These are phyloP conservation scores for Helianthus tuberosus DNA, from an alignment of 129 eudicot species.

Conservation along the genomic window DNA sequence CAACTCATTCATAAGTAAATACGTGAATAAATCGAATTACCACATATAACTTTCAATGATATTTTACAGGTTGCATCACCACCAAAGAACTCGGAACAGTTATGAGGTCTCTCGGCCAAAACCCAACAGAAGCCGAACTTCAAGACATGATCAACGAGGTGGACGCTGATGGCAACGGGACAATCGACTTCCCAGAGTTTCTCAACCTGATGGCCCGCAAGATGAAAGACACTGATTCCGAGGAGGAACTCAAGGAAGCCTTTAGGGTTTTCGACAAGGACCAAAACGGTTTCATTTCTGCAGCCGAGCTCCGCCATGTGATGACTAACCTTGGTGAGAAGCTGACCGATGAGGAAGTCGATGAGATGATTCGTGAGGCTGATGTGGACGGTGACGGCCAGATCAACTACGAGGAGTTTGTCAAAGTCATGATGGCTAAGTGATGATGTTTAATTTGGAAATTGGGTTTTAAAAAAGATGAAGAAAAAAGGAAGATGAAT, in stretches of 20 bases:
- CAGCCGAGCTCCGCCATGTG: conserved; percentile 78
- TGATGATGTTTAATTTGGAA: conserved; percentile 44
- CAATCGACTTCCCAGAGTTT: conserved; percentile 80
- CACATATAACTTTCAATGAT: not conserved
- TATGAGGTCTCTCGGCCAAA: conserved; percentile 82
- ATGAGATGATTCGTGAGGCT: conserved; percentile 84
- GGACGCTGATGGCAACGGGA: conserved; percentile 84
- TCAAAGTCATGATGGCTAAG: conserved; percentile 93
- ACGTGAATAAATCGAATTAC: not conserved
- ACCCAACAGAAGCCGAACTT: conserved; percentile 80
- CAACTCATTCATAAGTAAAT: not conserved
- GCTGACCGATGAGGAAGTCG: conserved; percentile 79
- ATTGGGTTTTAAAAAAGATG: conserved; percentile 10
- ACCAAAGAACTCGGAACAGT: conserved; percentile 88
- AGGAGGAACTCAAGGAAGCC: conserved; percentile 82
- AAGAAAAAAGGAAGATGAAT: conserved; percentile 3
- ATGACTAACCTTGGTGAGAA: conserved; percentile 88
- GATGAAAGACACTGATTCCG: conserved; percentile 83
- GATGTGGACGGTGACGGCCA: conserved; percentile 86
- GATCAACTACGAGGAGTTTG: conserved; percentile 88
- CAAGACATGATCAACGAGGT: conserved; percentile 86
- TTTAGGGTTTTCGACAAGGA: conserved; percentile 76
- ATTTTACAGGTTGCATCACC: conserved; percentile 61
- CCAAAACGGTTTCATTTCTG: conserved; percentile 78
- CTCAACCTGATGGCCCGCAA: conserved; percentile 80